Base-by-base conservation (phyloP, 495 filamentous ascomycete genomes). In the Glarea lozoyensis region DNA sequence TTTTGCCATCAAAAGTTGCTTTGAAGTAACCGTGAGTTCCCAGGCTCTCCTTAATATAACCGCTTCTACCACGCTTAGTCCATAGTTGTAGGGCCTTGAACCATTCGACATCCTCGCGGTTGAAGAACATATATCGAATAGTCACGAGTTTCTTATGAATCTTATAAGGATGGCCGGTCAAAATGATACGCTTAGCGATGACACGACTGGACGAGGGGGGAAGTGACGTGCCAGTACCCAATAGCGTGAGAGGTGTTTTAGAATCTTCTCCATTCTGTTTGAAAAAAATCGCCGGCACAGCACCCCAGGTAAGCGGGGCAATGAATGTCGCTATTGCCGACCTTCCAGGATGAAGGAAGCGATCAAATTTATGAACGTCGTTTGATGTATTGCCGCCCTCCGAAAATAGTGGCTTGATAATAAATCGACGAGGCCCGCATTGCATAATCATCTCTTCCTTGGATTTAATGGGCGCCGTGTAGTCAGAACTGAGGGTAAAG, bases 1-100 rank as follows among this genome's bases (percentile, higher is more conserved):
- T 86, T 59, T 80, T 85, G 18, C 81, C 87, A 62, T 98, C 93
- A 67, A 98, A 98, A 16, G 84, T 94, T 4, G 89, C 90, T 75
- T 98, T 98, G 71, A 97, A 97, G 68, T 97, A 98, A 37, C 92
- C 92, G 65, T 98, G 92, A 20, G 92, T 98, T 54, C 92, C 92
- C 48, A 98, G 65, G 51, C 80, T 73, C 69, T 98, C 92, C 69
- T 94, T 94, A 64, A 97, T 78, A 53, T 78, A 93, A 10, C 92
- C 92, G 47, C 73, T 81, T 54, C 90, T 73, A 1, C 92, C 92
- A 37, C 92, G 65, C 64, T 76, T 86, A 23, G 92, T 98, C 87
- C 90, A 98, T 44, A 98, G 65, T 49, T 88, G 88, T 57, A 98
- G 63, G 2, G 89, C 88, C 62, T 94, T 94, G 72, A 97, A 98